Evolutionary conservation across 176 grass and related monocot species (phyloP).

Genomic region (Oryza meyeriana): DNA sequence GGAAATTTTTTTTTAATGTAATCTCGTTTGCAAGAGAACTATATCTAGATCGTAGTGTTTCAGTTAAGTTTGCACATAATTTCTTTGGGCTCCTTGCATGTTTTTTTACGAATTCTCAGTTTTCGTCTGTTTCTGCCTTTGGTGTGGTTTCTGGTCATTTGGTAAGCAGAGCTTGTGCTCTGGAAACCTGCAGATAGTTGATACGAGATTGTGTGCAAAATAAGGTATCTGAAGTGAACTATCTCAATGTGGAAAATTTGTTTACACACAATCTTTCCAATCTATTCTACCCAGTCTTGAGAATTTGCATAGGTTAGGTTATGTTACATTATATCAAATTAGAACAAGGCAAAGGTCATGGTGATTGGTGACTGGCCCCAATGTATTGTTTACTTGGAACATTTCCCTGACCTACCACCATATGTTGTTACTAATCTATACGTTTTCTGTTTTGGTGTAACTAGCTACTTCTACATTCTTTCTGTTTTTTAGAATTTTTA

Average conservation of each 20-base stretch:
- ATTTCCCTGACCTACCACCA: background rate
- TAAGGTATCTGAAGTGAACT: background rate
- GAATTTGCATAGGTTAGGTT: background rate
- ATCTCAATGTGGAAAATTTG: background rate
- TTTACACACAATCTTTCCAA: background rate
- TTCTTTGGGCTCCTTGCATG: background rate
- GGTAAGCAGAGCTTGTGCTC: background rate
- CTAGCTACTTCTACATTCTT: background rate
- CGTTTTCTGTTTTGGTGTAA: background rate
- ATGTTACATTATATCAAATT: background rate
- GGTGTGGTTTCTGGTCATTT: background rate
- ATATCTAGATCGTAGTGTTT: background rate
- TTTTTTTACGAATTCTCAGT: background rate
- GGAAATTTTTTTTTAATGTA: background rate
- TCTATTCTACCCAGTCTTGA: background rate
- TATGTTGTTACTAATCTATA: background rate
- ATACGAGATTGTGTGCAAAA: background rate
- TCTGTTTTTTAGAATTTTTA: background rate
- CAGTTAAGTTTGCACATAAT: background rate
- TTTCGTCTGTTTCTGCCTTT: background rate
- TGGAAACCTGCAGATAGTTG: background rate
- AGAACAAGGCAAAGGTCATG: background rate
- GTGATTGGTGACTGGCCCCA: background rate
- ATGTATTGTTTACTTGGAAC: background rate
- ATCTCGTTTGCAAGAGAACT: background rate